Base-by-base conservation (phyloP, 108 stramenopile species). In the Stephanodiscus triporus region DNA sequence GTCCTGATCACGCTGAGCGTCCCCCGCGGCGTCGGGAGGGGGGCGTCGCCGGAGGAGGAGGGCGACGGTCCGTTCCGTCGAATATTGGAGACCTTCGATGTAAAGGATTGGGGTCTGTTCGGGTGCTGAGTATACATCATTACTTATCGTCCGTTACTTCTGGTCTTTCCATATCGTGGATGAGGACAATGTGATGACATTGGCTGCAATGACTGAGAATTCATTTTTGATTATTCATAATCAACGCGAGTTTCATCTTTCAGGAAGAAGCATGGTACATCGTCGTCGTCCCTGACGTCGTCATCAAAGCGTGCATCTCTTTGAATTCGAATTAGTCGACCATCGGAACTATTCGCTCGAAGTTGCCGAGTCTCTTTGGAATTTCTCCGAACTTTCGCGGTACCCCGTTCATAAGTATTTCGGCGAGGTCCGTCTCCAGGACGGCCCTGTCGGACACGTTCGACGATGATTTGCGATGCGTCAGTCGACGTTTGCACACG, bases 1-100 rank as follows among this genome's bases (percentile, higher is more conserved):
- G 63, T 92, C n/a, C 61, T 92, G 54, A 72, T 92, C 7, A 89
- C 89, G 19, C 34, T 92, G 6, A 85, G 87, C 24, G 73, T 47
- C 14, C 90, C 88, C 7, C 59, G 43, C 2, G 24, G 55, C n/a
- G 14, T 56, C 61, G 2, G 32, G 63, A 34, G 13, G 17, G 34
- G 30, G 51, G 43, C 36, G 45, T 32, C 59, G 34, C 0, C 0
- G 59, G 42, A 26, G 56, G 58, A 6, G 26, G 23, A 1, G 26
- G 53, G 24, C 19, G 43, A 49, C 23, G 62, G 49, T 11, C 40
- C 53, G 10, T 77, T 74, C 45, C 6, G 27, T 55, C 51, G 61
- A 34, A 48, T 88, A 23, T 30, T 88, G 22, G 61, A 70, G 1
- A 77, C 54, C 0, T 76, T 91, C 20, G 16, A 73, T 6, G 79